phyloP scores from a whole-genome alignment of 129 eudicot species.

The Smallanthus sonchifolius region DNA sequence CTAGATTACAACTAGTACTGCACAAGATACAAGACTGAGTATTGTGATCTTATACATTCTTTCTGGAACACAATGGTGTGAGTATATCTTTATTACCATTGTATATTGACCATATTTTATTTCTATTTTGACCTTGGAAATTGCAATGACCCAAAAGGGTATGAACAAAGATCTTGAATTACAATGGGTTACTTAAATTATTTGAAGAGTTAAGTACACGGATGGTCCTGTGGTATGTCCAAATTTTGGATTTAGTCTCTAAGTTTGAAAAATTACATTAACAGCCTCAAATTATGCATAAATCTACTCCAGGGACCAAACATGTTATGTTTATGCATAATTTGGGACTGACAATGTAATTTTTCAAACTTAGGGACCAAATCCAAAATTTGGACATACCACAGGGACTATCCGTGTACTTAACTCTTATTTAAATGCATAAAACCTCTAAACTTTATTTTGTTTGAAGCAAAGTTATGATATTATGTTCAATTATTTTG shows the following conservation, averaged over 20 bases:
- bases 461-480: not conserved
- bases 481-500: not conserved
- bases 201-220: too few relatives aligned
- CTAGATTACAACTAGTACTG: slow-evolving; percentile 30
- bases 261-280: too few relatives aligned
- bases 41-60: slow-evolving; percentile 10
- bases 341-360: too few relatives aligned
- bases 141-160: slow-evolving; percentile 6
- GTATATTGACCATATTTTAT: not conserved
- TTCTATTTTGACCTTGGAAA: slow-evolving; percentile 1
- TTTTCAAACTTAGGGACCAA: too few relatives aligned
- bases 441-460: not conserved
- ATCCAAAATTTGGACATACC: too few relatives aligned
- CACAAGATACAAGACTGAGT: not conserved
- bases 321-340: too few relatives aligned
- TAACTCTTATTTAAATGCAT: too few relatives aligned
- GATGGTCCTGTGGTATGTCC: too few relatives aligned
- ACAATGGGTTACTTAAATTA: not conserved
- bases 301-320: too few relatives aligned
- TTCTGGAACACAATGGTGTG: slow-evolving; percentile 8
- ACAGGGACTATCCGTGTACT: too few relatives aligned
- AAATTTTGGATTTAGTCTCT: too few relatives aligned
- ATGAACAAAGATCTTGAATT: not conserved
- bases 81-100: not conserved
- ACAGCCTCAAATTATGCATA: too few relatives aligned